Evolutionary conservation across 1,284 basidiomycete species (phyloP).

Genomic region (Pholiota adiposa): DNA sequence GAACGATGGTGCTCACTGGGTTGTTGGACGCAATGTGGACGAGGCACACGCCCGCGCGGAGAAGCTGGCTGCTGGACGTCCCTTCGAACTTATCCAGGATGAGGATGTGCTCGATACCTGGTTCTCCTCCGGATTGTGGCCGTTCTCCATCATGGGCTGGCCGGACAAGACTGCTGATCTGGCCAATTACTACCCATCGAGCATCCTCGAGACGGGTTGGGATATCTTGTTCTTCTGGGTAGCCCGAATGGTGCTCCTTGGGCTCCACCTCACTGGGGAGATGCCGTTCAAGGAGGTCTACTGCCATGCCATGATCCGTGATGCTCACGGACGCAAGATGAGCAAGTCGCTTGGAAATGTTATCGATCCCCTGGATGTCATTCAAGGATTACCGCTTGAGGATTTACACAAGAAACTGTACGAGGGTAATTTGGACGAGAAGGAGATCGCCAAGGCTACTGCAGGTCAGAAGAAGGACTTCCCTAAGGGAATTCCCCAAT

Average conservation of each 20-base stretch:
- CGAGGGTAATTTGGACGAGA: constrained; percentile 93
- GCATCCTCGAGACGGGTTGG: constrained; percentile 97
- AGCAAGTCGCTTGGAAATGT: constrained; percentile 98
- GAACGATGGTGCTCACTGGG: constrained; percentile 84
- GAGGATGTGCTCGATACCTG: constrained; percentile 99
- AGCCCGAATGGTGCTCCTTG: constrained; percentile 96
- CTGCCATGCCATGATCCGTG: constrained; percentile 99
- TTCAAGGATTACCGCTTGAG: constrained; percentile 85
- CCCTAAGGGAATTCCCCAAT: constrained; percentile 99
- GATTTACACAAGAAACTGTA: constrained; percentile 87
- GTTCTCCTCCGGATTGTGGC: constrained; percentile 99
- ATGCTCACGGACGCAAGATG: constrained; percentile 99
- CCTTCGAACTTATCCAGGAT: constrained; percentile 89
- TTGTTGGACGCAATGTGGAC: constrained; percentile 83
- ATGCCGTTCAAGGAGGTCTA: constrained; percentile 98
- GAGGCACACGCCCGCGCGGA: constrained; percentile 84
- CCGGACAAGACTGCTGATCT: constrained; percentile 86
- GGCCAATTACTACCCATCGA: constrained; percentile 85
- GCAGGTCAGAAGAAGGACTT: constrained; percentile 99
- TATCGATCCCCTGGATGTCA: constrained; percentile 96
- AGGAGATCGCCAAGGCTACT: constrained; percentile 91
- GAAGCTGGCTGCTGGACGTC: constrained; percentile 69
- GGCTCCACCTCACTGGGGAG: constrained; percentile 86
- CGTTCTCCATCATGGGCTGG: constrained; percentile 98
- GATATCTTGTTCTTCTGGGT: constrained; percentile 99